Evolutionary conservation across 2,329 filamentous ascomycete species (phyloP), one percentile per base, ranked within the genome.

Genomic region (Colletotrichum endophyticum): DNA sequence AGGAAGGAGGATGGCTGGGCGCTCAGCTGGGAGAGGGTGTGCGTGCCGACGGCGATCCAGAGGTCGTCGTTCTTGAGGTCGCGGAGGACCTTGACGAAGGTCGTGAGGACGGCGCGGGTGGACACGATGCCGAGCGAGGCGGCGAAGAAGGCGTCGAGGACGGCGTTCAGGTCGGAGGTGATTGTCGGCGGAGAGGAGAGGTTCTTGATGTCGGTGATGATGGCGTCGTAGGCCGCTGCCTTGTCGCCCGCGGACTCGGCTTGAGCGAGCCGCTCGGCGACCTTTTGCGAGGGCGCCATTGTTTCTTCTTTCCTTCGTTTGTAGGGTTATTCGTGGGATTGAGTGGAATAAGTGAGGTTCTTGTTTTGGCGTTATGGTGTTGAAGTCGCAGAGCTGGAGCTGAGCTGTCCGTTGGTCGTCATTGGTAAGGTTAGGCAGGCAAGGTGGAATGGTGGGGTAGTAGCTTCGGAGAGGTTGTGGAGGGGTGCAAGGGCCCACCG

Each of bases 111-210:
- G 19, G 92, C 90, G 8, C 95, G 92, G 7, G 94, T 92, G 34
- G 93, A 89, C n/a, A 97, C 94, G 80, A 96, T 93, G 80, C 94
- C 94, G 70, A 96, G 89, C 27, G 89, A 89, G 80, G 95, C 92
- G 78, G 88, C 89, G 78, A 96, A 91, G 70, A 96, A 89, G 66
- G 90, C 91, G 80, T 93, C 90, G 71, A 93, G 88, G 79, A 95
- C 93, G 80, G 91, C 91, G 76, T 91, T 92, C 75, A 96, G 89
- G 84, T 96, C 92, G 76, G 89, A 81, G 59, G 81, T 79, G 56
- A 85, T 81, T 32, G 84, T 86, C 36, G 81, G 39, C 2, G 87
- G 85, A 6, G 86, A 83, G 16, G 87, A 87, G 67, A 86, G 78
- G 22, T 79, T 81, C 78, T 85, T 84, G 80, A 90, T 82, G 78